A percentile compares a stretch with the other conserved stretches of the same genome.
phyloP scores from a whole-genome alignment of 1,139 yeast species.

The Lodderomyces beijingensis region DNA sequence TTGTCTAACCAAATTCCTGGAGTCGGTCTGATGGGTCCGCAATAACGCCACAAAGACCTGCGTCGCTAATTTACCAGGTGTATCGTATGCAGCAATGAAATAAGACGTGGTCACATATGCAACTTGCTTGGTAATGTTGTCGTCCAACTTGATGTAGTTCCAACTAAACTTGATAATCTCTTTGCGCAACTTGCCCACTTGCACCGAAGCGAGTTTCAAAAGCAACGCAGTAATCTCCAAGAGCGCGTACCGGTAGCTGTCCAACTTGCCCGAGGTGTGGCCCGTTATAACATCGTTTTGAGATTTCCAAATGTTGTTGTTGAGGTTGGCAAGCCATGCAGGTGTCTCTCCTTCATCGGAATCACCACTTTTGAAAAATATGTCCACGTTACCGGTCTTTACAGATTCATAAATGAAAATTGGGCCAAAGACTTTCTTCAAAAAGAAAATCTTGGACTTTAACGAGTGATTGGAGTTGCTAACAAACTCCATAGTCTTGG shows the following conservation, averaged over 20 bases:
- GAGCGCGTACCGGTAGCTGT: slow-evolving; percentile 70
- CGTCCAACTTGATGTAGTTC: slow-evolving; percentile 89
- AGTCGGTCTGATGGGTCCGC: slow-evolving; percentile 82
- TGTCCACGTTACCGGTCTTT: slow-evolving; percentile 44
- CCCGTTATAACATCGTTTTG: slow-evolving; percentile 50
- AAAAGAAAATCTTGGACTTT: slow-evolving; percentile 57
- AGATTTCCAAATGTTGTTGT: slow-evolving; percentile 70
- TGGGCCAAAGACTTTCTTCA: slow-evolving; percentile 64
- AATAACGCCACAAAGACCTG: slow-evolving; percentile 90
- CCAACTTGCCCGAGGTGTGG: slow-evolving; percentile 67
- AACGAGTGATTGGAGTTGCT: slow-evolving; percentile 39
- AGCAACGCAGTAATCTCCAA: slow-evolving; percentile 78
- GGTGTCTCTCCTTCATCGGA: slow-evolving; percentile 18
- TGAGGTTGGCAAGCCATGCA: slow-evolving; percentile 62
- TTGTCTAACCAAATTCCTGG: slow-evolving; percentile 77
- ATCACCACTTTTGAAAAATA: slow-evolving; percentile 32
- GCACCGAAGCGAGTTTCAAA: slow-evolving; percentile 62
- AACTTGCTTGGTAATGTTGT: slow-evolving; percentile 83
- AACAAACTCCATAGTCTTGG: slow-evolving; percentile 46
- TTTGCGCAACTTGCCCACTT: slow-evolving; percentile 64
- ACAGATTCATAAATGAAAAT: slow-evolving; percentile 62
- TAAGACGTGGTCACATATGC: slow-evolving; percentile 87
- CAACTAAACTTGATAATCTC: slow-evolving; percentile 92
- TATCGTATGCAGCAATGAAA: slow-evolving; percentile 84
- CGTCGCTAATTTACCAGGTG: slow-evolving; percentile 83